Conservation (phyloP, 176 grass and related monocot species). For the Rhipidocladum racemiflorum region DNA sequence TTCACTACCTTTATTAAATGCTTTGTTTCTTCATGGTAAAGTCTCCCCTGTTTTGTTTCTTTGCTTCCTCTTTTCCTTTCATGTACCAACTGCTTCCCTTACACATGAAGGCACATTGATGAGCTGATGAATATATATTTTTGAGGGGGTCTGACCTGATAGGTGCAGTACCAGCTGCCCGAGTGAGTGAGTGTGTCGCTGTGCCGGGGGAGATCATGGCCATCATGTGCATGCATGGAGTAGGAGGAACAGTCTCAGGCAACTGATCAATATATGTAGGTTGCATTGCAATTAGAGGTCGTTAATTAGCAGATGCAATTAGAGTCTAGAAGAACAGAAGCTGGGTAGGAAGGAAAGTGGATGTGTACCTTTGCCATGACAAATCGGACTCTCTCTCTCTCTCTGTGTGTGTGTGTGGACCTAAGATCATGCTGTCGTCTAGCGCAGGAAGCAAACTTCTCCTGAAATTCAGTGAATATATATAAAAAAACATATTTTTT, state of each 20-base stretch:
- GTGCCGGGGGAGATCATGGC: slow-evolving; percentile 24
- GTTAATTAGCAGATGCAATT: slow-evolving; percentile 29
- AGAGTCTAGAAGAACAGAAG: background rate
- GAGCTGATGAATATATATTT: slow-evolving; percentile 41
- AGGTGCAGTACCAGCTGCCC: slow-evolving; percentile 21
- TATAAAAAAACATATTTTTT: background rate
- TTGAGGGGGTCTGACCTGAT: slow-evolving; percentile 29
- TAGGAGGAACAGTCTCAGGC: slow-evolving; percentile 46
- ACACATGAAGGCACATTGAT: slow-evolving; percentile 68
- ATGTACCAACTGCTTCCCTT: slow-evolving; percentile 70
- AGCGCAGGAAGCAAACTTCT: background rate
- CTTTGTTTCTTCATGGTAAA: slow-evolving; percentile 41
- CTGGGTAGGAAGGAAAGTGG: background rate
- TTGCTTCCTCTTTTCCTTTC: slow-evolving; percentile 56
- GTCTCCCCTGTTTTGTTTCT: slow-evolving; percentile 46
- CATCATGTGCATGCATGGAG: slow-evolving; percentile 37
- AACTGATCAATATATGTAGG: slow-evolving; percentile 34
- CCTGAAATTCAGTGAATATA: background rate
- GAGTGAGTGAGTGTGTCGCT: background rate
- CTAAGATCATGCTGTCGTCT: background rate
- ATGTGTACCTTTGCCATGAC: no score
- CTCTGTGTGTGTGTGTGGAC: no score
- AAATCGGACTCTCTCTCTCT: no score
- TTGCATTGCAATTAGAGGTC: slow-evolving; percentile 39
- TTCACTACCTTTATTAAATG: slow-evolving; percentile 23